These are phyloP conservation scores for Teunomyces tritomae DNA, from an alignment of 805 yeast genomes.

Conservation along the genomic window DNA sequence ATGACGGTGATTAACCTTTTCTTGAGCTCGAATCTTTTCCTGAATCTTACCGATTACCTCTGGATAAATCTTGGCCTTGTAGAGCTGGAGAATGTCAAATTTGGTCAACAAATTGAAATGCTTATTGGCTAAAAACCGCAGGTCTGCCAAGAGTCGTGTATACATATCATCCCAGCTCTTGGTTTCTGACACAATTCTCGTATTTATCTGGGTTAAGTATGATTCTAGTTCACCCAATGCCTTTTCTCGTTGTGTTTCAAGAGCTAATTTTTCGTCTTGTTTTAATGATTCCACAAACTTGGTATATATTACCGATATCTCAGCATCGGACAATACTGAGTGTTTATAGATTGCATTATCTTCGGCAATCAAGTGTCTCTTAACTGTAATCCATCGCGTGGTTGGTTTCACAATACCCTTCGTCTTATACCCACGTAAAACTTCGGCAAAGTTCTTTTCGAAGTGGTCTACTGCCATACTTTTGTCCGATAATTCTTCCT, in stretches of 20 bases:
- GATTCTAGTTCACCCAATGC: slow-evolving; percentile 54
- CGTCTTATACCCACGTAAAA: slow-evolving; percentile 37
- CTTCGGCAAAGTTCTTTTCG: slow-evolving; percentile 48
- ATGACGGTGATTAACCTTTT: slow-evolving; percentile 44
- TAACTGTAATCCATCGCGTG: slow-evolving; percentile 64
- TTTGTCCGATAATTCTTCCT: slow-evolving; percentile 52
- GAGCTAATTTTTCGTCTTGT: slow-evolving; percentile 21
- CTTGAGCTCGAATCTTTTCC: slow-evolving; percentile 18
- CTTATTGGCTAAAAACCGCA: slow-evolving; percentile 57
- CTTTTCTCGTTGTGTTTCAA: slow-evolving; percentile 32
- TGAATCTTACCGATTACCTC: slow-evolving; percentile 18
- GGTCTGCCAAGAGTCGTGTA: slow-evolving; percentile 38
- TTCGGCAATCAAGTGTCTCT: slow-evolving; percentile 46
- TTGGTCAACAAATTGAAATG: slow-evolving; percentile 52
- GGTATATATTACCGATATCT: slow-evolving; percentile 53
- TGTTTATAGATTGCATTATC: slow-evolving; percentile 67
- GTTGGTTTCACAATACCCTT: slow-evolving; percentile 45
- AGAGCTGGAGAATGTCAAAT: slow-evolving; percentile 59
- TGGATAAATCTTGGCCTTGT: slow-evolving; percentile 38
- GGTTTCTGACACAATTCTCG: slow-evolving; percentile 22
- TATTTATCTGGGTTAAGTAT: slow-evolving; percentile 43
- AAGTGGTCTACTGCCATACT: slow-evolving; percentile 54
- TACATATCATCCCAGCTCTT: slow-evolving; percentile 40
- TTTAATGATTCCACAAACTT: slow-evolving; percentile 47
- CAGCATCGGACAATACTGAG: slow-evolving; percentile 55